phyloP scores from a whole-genome alignment of 2,329 filamentous ascomycete genomes.

The Trichoderma asperellum region DNA sequence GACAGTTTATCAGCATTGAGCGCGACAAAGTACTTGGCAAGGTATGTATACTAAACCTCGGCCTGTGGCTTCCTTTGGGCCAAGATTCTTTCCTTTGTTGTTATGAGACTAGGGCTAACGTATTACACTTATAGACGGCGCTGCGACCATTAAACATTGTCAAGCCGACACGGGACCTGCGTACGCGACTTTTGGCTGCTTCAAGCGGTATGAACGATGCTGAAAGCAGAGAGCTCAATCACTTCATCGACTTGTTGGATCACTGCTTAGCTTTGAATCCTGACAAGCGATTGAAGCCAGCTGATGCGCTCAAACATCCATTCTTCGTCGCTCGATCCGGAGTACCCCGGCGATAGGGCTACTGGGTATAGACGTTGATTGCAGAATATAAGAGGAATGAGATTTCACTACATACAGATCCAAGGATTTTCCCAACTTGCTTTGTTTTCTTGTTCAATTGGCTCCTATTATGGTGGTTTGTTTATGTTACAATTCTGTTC shows the following conservation, averaged over 20 bases:
- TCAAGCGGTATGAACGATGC: conserved; percentile 73
- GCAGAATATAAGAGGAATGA: not conserved
- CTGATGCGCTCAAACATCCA: conserved; percentile 84
- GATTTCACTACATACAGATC: not conserved
- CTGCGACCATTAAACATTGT: conserved; percentile 69
- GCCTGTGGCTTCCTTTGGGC: not conserved
- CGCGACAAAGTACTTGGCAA: conserved; percentile 86
- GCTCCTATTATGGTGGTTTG: not conserved
- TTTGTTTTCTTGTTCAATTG: not conserved
- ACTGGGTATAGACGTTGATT: not conserved
- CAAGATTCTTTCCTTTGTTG: not conserved
- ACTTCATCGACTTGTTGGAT: conserved; percentile 86
- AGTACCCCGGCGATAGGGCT: conserved; percentile 34
- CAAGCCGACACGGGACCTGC: conserved; percentile 81
- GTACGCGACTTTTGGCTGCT: conserved; percentile 75
- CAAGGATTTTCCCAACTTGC: not conserved
- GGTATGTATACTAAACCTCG: conserved; percentile 49
- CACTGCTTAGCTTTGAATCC: conserved; percentile 88
- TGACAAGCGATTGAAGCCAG: conserved; percentile 85
- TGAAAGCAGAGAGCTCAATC: conserved; percentile 76
- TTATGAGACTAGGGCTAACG: not conserved
- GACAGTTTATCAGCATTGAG: conserved; percentile 84
- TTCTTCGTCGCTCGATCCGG: conserved; percentile 66
- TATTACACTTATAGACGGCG: conserved; percentile 56
- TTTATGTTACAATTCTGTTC: not conserved